Evolutionary conservation across 2,329 filamentous ascomycete species (phyloP), one percentile per base, ranked within the genome.

Genomic region (Neoascochyta sp.): DNA sequence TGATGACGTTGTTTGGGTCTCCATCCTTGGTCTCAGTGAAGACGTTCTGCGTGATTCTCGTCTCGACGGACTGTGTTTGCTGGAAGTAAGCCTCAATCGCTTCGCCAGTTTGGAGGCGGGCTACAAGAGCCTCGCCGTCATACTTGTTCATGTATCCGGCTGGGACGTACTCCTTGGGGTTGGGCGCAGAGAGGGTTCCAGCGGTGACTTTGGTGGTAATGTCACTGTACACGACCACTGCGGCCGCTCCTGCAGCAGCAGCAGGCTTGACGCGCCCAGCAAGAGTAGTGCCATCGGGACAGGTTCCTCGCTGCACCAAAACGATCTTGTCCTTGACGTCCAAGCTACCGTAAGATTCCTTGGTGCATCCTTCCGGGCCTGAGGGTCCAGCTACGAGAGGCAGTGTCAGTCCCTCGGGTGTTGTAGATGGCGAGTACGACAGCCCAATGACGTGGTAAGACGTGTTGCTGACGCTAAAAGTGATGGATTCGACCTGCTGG

Each of bases 351-450:
- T 68, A 69, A 3, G 52, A 52, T 23, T 55, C 63, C 8, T 53
- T 55, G 5, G 56, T 59, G 47, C 67, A 70, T 2, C 57, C 66
- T n/a, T 50, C 61, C 2, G 51, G 44, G 4, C 65, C 67, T 11
- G 55, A 48, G 2, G 64, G 60, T 0, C 67, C 68, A 10, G 64
- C 54, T 3, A 65, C 63, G 4, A 70, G 47, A 11, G 57, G 52
- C 4, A 60, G 54, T 5, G 63, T 69, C 31, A 73, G 36, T 3
- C 68, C 69, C 33, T 68, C 65, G 2, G 60, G 49, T 9, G 60
- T 57, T 1, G 70, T 73, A 3, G 70, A 72, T 1, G 67, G 68
- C 7, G 67, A 70, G 53, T 70, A 71, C 1, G 66, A 66, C 22
- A 74, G 50, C 3, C 65, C 66, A 24, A 60, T 57, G 10, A 69